A percentile compares a stretch with the other conserved stretches of the same genome.
Evolutionary conservation across 495 filamentous ascomycete genomes (phyloP).

Genomic region (Extremus antarcticus): DNA sequence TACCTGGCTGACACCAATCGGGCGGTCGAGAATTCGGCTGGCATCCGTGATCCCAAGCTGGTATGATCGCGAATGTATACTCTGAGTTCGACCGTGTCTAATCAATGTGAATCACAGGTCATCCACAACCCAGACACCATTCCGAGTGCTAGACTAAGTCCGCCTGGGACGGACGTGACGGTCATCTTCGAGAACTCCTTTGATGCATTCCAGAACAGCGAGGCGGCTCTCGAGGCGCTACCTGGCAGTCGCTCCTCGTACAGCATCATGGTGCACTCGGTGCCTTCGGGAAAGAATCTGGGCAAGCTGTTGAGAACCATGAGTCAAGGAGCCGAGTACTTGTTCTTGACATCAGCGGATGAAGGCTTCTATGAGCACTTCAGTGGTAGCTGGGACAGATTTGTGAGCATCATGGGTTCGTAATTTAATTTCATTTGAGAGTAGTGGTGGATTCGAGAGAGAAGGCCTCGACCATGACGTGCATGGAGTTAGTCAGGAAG

Average conservation of each 20-base stretch:
- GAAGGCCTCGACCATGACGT: no score
- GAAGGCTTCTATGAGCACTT: neutral
- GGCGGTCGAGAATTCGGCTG: conserved; percentile 1
- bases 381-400: neutral
- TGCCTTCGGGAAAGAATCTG: neutral
- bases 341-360: neutral
- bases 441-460: no score
- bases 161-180: conserved; percentile 1
- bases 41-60: neutral
- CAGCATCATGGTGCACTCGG: conserved; percentile 2
- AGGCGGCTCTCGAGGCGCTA: neutral
- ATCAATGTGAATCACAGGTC: neutral
- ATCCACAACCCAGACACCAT: conserved; percentile 11
- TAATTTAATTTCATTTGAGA: no score
- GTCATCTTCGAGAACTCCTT: conserved; percentile 8
- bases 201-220: neutral
- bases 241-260: neutral
- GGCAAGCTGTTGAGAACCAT: neutral
- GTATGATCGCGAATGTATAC: no score
- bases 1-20: conserved; percentile 1
- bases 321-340: neutral
- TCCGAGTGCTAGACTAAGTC: neutral
- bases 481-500: no score
- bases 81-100: no score
- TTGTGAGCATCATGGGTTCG: neutral